These are phyloP conservation scores for Pleurotus salmoneostramineus DNA, from an alignment of 768 basidiomycete species.

Conservation along the genomic window DNA sequence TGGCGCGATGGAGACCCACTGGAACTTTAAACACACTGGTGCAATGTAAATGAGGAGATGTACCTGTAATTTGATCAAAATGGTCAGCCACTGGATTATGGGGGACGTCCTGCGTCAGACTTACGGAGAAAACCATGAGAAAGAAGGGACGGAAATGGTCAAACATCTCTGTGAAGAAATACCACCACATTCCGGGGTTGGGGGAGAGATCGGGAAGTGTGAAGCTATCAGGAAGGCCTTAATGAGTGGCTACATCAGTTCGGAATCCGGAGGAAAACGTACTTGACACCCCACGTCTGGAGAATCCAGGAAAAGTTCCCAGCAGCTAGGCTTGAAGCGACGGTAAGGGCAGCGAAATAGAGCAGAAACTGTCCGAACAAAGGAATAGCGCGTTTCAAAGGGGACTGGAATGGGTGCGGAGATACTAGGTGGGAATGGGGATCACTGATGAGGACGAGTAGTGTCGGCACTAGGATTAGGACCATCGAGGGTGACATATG, in stretches of 20 bases:
- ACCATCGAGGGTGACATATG: conserved; percentile 72
- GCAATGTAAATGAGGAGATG: conserved; percentile 81
- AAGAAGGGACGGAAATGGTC: conserved; percentile 97
- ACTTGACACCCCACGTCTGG: conserved; percentile 88
- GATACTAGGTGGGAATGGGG: conserved; percentile 69
- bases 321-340: conserved; percentile 50
- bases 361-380: conserved; percentile 45
- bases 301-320: conserved; percentile 67
- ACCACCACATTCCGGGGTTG: conserved; percentile 96
- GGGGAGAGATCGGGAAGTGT: conserved; percentile 88
- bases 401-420: conserved; percentile 36
- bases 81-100: background rate
- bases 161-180: conserved; percentile 99
- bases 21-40: conserved; percentile 86
- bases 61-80: conserved; percentile 37
- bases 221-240: conserved; percentile 43
- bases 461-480: conserved; percentile 61
- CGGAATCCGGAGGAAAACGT: conserved; percentile 17
- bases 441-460: conserved; percentile 58
- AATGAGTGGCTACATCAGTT: background rate
- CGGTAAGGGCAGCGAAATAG: conserved; percentile 45
- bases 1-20: conserved; percentile 36
- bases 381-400: conserved; percentile 25
- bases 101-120: conserved; percentile 16
- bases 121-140: conserved; percentile 87